These are phyloP conservation scores for Pseudogymnoascus sp. DNA, from an alignment of 2,329 filamentous ascomycete species.

Conservation along the genomic window DNA sequence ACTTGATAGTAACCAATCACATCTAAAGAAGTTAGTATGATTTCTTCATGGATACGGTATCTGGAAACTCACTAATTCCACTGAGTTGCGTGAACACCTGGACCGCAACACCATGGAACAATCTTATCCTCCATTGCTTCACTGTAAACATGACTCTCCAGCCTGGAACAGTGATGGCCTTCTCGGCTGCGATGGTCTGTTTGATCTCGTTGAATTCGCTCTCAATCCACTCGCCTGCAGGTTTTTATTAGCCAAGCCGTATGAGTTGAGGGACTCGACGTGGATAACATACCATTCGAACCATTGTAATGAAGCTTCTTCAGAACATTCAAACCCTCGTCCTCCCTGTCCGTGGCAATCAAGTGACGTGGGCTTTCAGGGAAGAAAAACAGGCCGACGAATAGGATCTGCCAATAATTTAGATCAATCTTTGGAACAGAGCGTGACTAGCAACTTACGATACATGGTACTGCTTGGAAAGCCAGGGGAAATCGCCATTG, in stretches of 20 bases:
- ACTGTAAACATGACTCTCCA: constrained; percentile 51
- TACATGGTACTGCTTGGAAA: constrained; percentile 49
- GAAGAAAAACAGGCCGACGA: constrained; percentile 50
- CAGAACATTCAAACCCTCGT: constrained; percentile 41
- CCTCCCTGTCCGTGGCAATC: constrained; percentile 41
- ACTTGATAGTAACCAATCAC: constrained; percentile 57
- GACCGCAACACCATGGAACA: constrained; percentile 52
- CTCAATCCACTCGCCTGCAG: constrained; percentile 48
- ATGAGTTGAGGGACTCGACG: not conserved
- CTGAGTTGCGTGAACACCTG: constrained; percentile 60
- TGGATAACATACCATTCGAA: constrained; percentile 26
- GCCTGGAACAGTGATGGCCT: constrained; percentile 42
- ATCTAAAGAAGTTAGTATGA: constrained; percentile 27
- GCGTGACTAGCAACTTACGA: constrained; percentile 19
- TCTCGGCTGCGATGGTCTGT: constrained; percentile 52
- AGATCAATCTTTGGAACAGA: not conserved
- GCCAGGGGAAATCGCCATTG: constrained; percentile 32
- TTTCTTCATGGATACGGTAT: not conserved
- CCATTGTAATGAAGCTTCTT: constrained; percentile 47
- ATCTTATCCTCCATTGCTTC: constrained; percentile 50
- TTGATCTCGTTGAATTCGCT: constrained; percentile 53
- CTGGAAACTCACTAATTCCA: constrained; percentile 38
- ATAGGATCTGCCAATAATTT: constrained; percentile 22
- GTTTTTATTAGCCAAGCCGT: not conserved
- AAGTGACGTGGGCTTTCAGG: constrained; percentile 50